Percentiles rank a stretch among this genome's conserved stretches.
These are phyloP conservation scores for Sporothrix humicola DNA, from an alignment of 2,329 filamentous ascomycete species.

Conservation along the genomic window DNA sequence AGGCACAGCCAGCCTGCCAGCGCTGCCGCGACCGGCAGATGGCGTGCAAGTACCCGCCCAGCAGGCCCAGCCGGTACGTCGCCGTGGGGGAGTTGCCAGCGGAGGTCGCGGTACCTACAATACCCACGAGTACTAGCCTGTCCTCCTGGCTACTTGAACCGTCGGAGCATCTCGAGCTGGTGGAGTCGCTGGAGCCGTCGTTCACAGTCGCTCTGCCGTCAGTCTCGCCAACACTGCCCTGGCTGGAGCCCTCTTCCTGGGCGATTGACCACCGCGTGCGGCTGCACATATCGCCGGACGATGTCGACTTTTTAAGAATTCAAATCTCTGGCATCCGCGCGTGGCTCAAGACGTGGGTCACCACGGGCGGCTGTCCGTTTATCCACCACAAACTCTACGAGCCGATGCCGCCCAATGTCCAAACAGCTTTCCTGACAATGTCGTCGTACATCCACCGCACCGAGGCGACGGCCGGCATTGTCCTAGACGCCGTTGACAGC, in stretches of 20 bases:
- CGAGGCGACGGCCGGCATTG: conserved; percentile 33
- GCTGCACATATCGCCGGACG: background rate
- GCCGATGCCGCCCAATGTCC: conserved; percentile 38
- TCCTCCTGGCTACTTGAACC: too few species aligned
- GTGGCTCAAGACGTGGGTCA: conserved; percentile 43
- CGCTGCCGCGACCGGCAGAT: conserved; percentile 39
- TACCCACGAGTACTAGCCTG: too few species aligned
- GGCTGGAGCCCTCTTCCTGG: conserved; percentile 38
- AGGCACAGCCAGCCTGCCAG: conserved; percentile 38
- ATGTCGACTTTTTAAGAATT: conserved; percentile 20
- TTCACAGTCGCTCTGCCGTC: background rate
- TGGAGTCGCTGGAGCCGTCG: background rate
- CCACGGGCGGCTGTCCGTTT: conserved; percentile 43
- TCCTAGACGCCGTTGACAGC: conserved; percentile 38
- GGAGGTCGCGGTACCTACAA: too few species aligned
- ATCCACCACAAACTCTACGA: conserved; percentile 44
- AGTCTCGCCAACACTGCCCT: background rate
- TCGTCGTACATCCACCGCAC: conserved; percentile 39
- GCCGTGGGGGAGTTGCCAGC: background rate
- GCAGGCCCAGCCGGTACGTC: conserved; percentile 26
- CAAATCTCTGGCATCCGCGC: conserved; percentile 34
- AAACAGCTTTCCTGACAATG: conserved; percentile 43
- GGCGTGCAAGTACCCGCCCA: conserved; percentile 40
- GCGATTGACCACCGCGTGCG: conserved; percentile 32
- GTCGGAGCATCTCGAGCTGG: background rate